Base-by-base conservation (phyloP, 371 early-diverging fungal species). In the Mucor plumbeus region DNA sequence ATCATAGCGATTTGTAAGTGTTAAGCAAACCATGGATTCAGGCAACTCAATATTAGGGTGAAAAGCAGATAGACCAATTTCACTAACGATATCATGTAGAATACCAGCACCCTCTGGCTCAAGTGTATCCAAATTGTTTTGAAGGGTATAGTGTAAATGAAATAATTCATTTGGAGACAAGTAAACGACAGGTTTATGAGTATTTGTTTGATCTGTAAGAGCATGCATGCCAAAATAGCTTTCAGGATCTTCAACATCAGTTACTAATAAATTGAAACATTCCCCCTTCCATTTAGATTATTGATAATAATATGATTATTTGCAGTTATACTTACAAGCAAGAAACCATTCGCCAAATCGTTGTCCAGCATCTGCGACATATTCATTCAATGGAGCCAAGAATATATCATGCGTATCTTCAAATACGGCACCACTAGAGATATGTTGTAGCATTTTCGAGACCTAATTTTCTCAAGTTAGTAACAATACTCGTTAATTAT, bases 401-500 rank as follows among this genome's bases (percentile, higher is more conserved):
- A 89, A 92, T 64, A 91, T 84, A 67, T 92, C 87, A 67, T 88
- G 85, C 55, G 90, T 87, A 61, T 86, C 90, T 7, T 79, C 74
- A 74, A 92, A 89, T 58, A 88, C 73, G 67, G 89, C 90, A 64
- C 92, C 94, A 47, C 92, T 92, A 7, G 95, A 92, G 47, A 98
- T 92, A 70, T 95, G 91, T 68, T 96, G 93, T 8, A 99, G 85
- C 87, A 94, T 92, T 80, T 96, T 97, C 53, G 94, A 91, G 64
- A 86, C 84, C 67, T 26, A 3, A 1, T 26, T 26, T 26, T 3
- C 1, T 26, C 1, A 26, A 26, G 26, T 26, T 26, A 26, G 26
- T 26, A 26, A 26, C 3, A 3, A 26, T 26, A 26, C 1, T 26
- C 26, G 3, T 26, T 3, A 26, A 26, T 26, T n/a, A n/a, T n/a